phyloP scores from a whole-genome alignment of 2,329 filamentous ascomycete genomes.

The Fusarium sp. region DNA sequence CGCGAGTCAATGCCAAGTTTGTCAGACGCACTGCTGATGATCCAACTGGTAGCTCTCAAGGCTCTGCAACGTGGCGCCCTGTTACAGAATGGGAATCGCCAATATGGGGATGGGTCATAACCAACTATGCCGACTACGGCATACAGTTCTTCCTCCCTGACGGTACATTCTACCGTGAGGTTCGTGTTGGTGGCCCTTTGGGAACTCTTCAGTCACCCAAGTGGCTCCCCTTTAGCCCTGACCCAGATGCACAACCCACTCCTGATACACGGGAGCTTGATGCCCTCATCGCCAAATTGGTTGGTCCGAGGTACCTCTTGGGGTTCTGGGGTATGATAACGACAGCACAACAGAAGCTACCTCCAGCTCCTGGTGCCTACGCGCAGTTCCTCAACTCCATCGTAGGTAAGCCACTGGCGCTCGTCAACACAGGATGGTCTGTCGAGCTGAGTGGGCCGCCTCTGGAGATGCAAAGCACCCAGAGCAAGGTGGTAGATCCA shows the following conservation, averaged over 20 bases:
- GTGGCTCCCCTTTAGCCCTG: constrained; percentile 54
- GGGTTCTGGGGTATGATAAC: constrained; percentile 53
- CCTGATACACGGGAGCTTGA: constrained; percentile 48
- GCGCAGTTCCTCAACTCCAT: constrained; percentile 50
- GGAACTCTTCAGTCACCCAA: constrained; percentile 36
- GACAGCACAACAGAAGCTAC: constrained; percentile 39
- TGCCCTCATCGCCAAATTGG: constrained; percentile 41
- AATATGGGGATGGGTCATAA: constrained; percentile 56
- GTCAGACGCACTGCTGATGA: no score
- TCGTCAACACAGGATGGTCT: constrained; percentile 54
- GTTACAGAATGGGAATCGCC: constrained; percentile 56
- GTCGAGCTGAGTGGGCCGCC: constrained; percentile 52
- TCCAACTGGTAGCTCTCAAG: no score
- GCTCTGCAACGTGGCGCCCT: no score
- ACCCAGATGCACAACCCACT: no score
- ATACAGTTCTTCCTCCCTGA: constrained; percentile 56
- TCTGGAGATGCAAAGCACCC: constrained; percentile 35
- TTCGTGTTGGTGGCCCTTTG: constrained; percentile 50
- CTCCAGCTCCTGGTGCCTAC: constrained; percentile 51
- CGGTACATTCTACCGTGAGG: constrained; percentile 57
- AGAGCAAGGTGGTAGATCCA: not conserved
- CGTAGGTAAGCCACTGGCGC: constrained; percentile 55
- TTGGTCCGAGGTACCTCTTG: constrained; percentile 44
- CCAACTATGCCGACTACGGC: constrained; percentile 55
- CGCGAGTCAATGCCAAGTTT: no score